phyloP scores from a whole-genome alignment of 2,329 filamentous ascomycete genomes.

The Diaporthe sp. region DNA sequence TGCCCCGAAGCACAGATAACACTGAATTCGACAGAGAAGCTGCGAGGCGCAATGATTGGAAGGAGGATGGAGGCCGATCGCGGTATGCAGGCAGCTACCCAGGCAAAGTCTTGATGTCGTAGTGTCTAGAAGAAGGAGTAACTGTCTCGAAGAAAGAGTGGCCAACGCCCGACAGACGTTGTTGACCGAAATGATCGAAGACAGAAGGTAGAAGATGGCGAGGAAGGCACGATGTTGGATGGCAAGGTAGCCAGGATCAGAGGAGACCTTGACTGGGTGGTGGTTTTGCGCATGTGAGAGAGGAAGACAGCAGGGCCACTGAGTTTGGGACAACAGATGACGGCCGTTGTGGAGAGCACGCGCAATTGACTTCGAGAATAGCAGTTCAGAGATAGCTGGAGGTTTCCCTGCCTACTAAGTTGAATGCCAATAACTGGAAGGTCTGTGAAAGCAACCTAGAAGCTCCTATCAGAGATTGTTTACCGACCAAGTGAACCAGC shows the following conservation, averaged over 20 bases:
- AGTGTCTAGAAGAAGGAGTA: constrained; percentile 40
- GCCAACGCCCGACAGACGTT: not conserved
- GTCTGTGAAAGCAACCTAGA: not conserved
- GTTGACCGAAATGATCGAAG: not conserved
- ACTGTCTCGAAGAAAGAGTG: constrained; percentile 38
- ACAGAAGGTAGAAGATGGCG: not conserved
- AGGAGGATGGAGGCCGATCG: constrained; percentile 15
- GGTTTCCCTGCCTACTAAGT: not conserved
- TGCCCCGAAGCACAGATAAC: constrained; percentile 19
- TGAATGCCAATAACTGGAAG: not conserved
- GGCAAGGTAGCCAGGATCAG: not conserved
- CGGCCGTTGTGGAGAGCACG: not conserved
- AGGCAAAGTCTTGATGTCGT: constrained; percentile 11
- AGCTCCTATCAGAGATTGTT: not conserved
- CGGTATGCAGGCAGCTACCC: not conserved
- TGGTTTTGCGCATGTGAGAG: not conserved
- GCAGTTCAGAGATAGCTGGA: not conserved
- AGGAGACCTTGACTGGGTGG: not conserved
- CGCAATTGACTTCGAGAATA: not conserved
- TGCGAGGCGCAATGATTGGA: constrained; percentile 25
- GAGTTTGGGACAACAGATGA: not conserved
- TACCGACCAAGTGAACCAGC: not conserved
- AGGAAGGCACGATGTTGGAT: constrained; percentile 10
- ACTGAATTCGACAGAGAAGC: constrained; percentile 33
- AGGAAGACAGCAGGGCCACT: not conserved